Evolutionary conservation across 192 early-diverging fungal species (phyloP).

Genomic region (Coemansia sp.): DNA sequence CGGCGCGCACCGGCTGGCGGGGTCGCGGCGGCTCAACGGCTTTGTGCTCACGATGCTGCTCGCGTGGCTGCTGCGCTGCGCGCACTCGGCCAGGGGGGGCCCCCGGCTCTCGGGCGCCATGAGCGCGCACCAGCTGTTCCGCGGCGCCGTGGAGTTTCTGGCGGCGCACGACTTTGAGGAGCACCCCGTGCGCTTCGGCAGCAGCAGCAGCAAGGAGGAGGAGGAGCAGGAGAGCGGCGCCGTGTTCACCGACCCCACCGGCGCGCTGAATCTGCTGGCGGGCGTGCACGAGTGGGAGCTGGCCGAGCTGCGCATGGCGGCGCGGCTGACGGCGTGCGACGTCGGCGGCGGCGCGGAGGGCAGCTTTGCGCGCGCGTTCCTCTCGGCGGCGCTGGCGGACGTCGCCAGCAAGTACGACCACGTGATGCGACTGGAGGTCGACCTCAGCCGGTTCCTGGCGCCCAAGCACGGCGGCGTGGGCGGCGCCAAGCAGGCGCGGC

Average conservation of each 20-base stretch:
- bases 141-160: slow-evolving; percentile 84
- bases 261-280: slow-evolving; percentile 81
- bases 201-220: too few relatives aligned
- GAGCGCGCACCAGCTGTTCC: slow-evolving; percentile 86
- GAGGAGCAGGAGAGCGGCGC: slow-evolving; percentile 63
- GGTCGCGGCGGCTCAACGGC: slow-evolving; percentile 61
- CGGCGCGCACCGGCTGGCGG: slow-evolving; percentile 10
- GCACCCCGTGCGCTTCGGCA: slow-evolving; percentile 31
- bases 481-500: slow-evolving; percentile 5
- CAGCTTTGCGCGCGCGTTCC: slow-evolving; percentile 35
- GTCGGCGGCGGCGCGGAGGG: slow-evolving; percentile 21
- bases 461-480: slow-evolving; percentile 15
- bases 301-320: slow-evolving; percentile 60
- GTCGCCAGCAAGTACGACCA: slow-evolving; percentile 34
- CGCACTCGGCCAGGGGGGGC: slow-evolving; percentile 32
- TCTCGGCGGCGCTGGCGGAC: slow-evolving; percentile 19
- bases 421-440: slow-evolving; percentile 40
- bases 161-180: slow-evolving; percentile 52
- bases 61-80: slow-evolving; percentile 75
- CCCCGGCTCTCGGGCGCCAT: slow-evolving; percentile 71
- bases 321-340: slow-evolving; percentile 29
- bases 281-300: slow-evolving; percentile 67
- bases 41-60: slow-evolving; percentile 90
- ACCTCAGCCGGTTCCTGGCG: slow-evolving; percentile 20
- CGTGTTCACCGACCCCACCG: slow-evolving; percentile 85